Evolutionary conservation across 768 basidiomycete genomes (phyloP), one percentile per base, ranked within the genome.

Genomic region (Crepidotus variabilis): DNA sequence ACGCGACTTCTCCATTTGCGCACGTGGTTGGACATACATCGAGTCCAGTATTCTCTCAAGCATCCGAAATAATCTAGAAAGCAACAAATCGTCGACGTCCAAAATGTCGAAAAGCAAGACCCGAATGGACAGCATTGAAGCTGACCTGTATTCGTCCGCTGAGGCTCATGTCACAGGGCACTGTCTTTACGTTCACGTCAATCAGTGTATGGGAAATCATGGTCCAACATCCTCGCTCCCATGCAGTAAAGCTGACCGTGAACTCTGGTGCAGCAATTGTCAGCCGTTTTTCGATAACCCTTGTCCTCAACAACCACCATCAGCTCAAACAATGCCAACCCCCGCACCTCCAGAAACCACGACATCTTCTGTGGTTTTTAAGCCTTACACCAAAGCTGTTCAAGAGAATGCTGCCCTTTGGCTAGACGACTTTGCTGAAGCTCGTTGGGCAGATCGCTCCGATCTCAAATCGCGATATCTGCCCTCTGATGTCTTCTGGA

Each of bases 21-120:
- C 61, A 6, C 35, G 22, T 18, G 61, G 63, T 8, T 55, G 56
- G 46, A 64, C 63, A 16, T 64, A 60, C 50, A 54, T 62, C 18
- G 61, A 61, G 36, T 22, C 46, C 7, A 43, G 13, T 43, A 20
- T 43, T 11, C 39, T 43, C 39, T 43, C 39, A 2, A 20, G 5
- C 14, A 14, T 43, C 13, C 39, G 11, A 43, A 43, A 5, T 43
- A 2, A 43, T 14, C 39, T 43, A 14, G 39, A 20, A 4, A 20
- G 39, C 13, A 14, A 11, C 39, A 45, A 28, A 8, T 28, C 28
- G 4, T 28, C 28, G 8, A 28, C 28, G 3, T 28, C 28, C 28
- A 28, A 28, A 8, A 8, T 8, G 8, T 28, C 28, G 28, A 28
- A 28, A 8, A 28, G 28, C 28, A 28, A 28, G 28, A 28, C 28